Conservation (phyloP, 441 rosid genomes). For the Adansonia madagascariensis region DNA sequence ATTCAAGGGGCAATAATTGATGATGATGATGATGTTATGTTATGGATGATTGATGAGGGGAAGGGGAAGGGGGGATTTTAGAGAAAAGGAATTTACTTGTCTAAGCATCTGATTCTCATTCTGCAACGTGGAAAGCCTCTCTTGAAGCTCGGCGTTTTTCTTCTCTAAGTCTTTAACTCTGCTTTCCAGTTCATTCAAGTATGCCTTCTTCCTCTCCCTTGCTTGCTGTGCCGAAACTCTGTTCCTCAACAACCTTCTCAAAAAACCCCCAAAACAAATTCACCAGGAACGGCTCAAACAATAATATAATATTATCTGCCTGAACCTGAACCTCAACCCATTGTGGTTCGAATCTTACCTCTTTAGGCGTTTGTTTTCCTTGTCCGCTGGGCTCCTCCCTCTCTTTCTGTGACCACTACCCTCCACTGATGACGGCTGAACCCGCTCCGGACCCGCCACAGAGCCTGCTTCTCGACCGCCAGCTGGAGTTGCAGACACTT, state of each 20-base stretch:
- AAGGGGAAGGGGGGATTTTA: neutral
- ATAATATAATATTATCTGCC: no score
- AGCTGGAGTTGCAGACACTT: conserved; percentile 50
- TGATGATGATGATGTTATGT: neutral
- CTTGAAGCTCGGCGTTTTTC: conserved; percentile 86
- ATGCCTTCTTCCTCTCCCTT: conserved; percentile 83
- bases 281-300: no score
- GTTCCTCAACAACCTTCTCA: conserved; percentile 74
- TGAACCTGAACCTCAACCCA: no score
- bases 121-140: conserved; percentile 60
- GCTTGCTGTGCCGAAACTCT: conserved; percentile 13
- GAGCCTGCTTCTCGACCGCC: conserved; percentile 52
- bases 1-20: no score
- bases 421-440: conserved; percentile 46
- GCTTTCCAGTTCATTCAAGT: conserved; percentile 70
- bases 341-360: conserved; percentile 45
- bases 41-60: neutral
- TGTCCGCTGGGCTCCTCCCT: conserved; percentile 90
- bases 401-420: conserved; percentile 62
- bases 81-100: neutral
- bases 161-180: conserved; percentile 79
- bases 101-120: conserved; percentile 16
- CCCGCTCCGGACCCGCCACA: conserved; percentile 47
- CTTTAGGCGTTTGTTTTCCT: conserved; percentile 86
- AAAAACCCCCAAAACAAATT: neutral